Percentiles rank a stretch among this genome's conserved stretches.
phyloP scores from a whole-genome alignment of 2,329 filamentous ascomycete genomes.

The Trichoderma oligosporum region DNA sequence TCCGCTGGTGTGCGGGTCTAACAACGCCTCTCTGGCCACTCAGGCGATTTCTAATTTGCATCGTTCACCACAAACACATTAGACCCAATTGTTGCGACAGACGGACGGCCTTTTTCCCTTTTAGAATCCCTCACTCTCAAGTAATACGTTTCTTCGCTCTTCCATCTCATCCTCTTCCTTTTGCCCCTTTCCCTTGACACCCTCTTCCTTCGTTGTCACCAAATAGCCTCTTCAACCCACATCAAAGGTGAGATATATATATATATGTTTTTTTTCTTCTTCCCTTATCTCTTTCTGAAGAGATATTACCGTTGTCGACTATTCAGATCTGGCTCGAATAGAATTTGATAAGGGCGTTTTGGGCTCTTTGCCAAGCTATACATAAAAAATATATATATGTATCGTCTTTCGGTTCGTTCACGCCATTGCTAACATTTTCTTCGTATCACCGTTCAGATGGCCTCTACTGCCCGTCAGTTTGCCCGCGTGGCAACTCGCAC shows the following conservation, averaged over 20 bases:
- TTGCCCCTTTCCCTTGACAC: background rate
- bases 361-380: background rate
- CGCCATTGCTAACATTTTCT: slow-evolving; percentile 11
- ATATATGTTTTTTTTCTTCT: too few species aligned
- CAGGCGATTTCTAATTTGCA: slow-evolving; percentile 22
- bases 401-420: background rate
- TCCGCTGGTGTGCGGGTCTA: slow-evolving; percentile 15
- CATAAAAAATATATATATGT: too few species aligned
- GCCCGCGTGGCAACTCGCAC: slow-evolving; percentile 58
- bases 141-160: slow-evolving; percentile 16
- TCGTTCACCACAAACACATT: slow-evolving; percentile 2
- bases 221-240: background rate
- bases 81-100: background rate
- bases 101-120: background rate
- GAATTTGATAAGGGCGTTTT: background rate
- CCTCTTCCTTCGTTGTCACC: background rate
- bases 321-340: background rate
- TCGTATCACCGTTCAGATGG: slow-evolving; percentile 27
- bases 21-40: slow-evolving; percentile 18
- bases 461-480: slow-evolving; percentile 50
- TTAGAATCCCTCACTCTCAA: background rate
- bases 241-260: slow-evolving; percentile 6
- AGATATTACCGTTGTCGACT: background rate
- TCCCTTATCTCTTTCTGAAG: background rate
- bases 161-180: slow-evolving; percentile 17